phyloP scores from a whole-genome alignment of 2,329 filamentous ascomycete genomes.

The Fusarium pseudonygamai region DNA sequence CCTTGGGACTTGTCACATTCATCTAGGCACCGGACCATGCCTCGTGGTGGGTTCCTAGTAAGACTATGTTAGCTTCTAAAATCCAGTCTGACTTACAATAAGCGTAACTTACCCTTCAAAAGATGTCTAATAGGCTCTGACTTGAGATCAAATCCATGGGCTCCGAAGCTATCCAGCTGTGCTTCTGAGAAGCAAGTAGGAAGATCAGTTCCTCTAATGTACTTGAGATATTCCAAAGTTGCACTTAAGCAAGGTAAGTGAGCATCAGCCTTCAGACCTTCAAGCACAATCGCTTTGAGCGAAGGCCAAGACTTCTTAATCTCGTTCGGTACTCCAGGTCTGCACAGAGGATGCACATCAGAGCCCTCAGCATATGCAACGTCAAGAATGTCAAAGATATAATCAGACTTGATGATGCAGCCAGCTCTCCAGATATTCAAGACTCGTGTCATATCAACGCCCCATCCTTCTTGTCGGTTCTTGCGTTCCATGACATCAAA shows the following conservation, averaged over 20 bases:
- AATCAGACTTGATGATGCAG: constrained; percentile 76
- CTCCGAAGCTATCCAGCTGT: constrained; percentile 76
- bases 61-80: neutral
- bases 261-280: constrained; percentile 65
- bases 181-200: constrained; percentile 77
- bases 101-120: neutral
- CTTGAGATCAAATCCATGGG: constrained; percentile 52
- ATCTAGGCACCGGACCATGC: neutral
- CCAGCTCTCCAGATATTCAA: constrained; percentile 74
- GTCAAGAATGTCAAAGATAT: constrained; percentile 68
- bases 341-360: constrained; percentile 47
- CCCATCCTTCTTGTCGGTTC: constrained; percentile 68
- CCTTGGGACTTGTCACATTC: rapidly evolving
- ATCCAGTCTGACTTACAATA: too few species aligned
- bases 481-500: constrained; percentile 70
- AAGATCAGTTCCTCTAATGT: constrained; percentile 65
- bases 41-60: constrained; percentile 1
- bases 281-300: constrained; percentile 65
- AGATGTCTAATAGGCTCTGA: constrained; percentile 11
- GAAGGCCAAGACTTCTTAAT: constrained; percentile 59
- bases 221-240: constrained; percentile 74
- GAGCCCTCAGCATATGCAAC: constrained; percentile 52
- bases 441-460: constrained; percentile 60
- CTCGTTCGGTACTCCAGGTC: constrained; percentile 53
- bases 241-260: constrained; percentile 68